Base-by-base conservation (phyloP, 2,329 filamentous ascomycete genomes). In the Xylariales sp. region DNA sequence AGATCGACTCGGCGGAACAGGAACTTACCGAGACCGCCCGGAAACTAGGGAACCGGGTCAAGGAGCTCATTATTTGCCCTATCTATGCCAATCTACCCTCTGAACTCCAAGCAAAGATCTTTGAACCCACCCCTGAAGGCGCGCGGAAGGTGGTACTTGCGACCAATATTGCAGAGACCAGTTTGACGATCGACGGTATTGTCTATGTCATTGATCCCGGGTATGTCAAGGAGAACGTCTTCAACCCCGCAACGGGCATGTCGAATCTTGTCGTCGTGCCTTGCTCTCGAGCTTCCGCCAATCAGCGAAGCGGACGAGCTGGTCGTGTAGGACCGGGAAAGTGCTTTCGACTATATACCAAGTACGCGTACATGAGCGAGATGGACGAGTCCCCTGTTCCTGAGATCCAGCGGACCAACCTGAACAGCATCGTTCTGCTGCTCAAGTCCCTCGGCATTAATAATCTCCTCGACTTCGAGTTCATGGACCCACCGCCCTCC, bases 161-260 rank as follows among this genome's bases (percentile, higher is more conserved):
- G 0, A 97, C 93, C 3, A 98, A 98, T 58, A 97, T 98, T 61
- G 93, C 93, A 3, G 93, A 98, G 62, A 98, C 93, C 0, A 89
- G 82, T 70, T 68, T 98, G 56, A 98, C 93, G 0, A 95, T 98
- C 44, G 90, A 97, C 59, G 91, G 90, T 12, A 95, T 97, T 45
- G 86, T 91, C 7, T 96, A 94, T 59, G 93, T 97, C 25, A 95
- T 97, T 45, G 93, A 98, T 53, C 87, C 87, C 0, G 93, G 93
- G 1, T 95, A 94, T 50, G 88, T 93, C 48, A 98, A 98, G 62
- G 88, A 97, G 58, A 95, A 95, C 52, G 78, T 90, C 1, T 97
- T 91, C 67, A 95, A 95, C 48, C 85, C 90, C 0, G 80, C 85
- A 1, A 95, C 88, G 0, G 90, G 90, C 42, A 95, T 97, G 86